Conservation (phyloP, 176 grass and related monocot species). For the Lolium multiflorum region DNA sequence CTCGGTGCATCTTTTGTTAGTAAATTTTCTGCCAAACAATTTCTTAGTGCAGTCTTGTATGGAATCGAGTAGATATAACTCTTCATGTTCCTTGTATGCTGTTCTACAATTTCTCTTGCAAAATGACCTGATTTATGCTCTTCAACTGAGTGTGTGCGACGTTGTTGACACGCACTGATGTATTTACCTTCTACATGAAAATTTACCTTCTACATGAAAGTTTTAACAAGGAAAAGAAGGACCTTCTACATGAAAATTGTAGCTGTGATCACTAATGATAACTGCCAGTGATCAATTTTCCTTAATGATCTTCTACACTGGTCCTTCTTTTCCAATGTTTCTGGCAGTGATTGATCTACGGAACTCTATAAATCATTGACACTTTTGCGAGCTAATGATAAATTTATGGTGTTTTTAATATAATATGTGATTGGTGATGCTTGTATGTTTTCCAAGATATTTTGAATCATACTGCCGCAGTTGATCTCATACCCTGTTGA, state of each 20-base stretch:
- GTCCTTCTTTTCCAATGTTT: too few species aligned
- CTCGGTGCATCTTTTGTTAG: background rate
- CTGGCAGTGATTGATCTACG: background rate
- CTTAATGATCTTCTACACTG: too few species aligned
- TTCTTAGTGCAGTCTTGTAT: background rate
- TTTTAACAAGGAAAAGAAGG: background rate
- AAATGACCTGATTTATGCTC: background rate
- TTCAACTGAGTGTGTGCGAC: background rate
- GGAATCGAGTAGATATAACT: background rate
- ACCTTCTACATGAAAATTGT: background rate
- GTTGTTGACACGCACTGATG: background rate
- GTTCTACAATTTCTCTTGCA: background rate
- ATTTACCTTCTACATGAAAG: background rate
- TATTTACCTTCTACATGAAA: background rate
- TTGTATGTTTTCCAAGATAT: slow-evolving; percentile 5
- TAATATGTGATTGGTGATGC: background rate
- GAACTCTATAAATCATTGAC: background rate
- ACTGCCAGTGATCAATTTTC: too few species aligned
- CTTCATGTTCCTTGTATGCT: background rate
- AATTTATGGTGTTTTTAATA: background rate
- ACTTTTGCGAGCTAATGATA: background rate
- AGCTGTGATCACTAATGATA: background rate
- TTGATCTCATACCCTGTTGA: background rate
- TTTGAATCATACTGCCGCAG: background rate
- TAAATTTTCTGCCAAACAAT: background rate